Conservation (phyloP, 495 filamentous ascomycete species). For the Penicillium cataractarum region DNA sequence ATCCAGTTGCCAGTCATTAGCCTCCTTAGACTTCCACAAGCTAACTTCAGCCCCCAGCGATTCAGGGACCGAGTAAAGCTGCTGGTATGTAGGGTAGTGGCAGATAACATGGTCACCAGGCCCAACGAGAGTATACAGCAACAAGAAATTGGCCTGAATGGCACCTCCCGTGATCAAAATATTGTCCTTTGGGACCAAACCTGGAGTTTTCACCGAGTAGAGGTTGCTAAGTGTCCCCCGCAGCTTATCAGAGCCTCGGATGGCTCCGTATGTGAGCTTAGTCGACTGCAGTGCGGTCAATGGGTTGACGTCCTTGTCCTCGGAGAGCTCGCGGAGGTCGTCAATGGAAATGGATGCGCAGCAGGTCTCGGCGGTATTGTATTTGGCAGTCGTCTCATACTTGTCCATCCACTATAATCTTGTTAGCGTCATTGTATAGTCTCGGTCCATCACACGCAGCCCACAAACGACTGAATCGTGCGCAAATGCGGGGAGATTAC, state of each 20-base stretch:
- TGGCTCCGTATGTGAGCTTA: conserved; percentile 70
- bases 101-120: conserved; percentile 89
- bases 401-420: conserved; percentile 82
- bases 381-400: conserved; percentile 71
- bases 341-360: conserved; percentile 78
- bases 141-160: conserved; percentile 80
- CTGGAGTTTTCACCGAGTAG: conserved; percentile 59
- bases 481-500: conserved; percentile 45
- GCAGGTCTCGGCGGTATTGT: conserved; percentile 90
- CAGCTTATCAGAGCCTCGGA: conserved; percentile 67
- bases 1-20: conserved; percentile 69
- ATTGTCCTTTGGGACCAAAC: conserved; percentile 61
- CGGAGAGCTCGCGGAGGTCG: conserved; percentile 63
- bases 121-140: conserved; percentile 73
- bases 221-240: conserved; percentile 65
- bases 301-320: conserved; percentile 51
- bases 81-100: conserved; percentile 89
- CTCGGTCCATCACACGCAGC: neutral
- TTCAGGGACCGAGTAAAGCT: conserved; percentile 76
- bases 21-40: conserved; percentile 72
- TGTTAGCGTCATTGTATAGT: conserved; percentile 8
- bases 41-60: conserved; percentile 81
- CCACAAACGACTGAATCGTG: conserved; percentile 6
- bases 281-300: conserved; percentile 44
- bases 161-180: conserved; percentile 80